Evolutionary conservation across 2,329 filamentous ascomycete genomes (phyloP).

Genomic region (Penicillium psychrosexuale): DNA sequence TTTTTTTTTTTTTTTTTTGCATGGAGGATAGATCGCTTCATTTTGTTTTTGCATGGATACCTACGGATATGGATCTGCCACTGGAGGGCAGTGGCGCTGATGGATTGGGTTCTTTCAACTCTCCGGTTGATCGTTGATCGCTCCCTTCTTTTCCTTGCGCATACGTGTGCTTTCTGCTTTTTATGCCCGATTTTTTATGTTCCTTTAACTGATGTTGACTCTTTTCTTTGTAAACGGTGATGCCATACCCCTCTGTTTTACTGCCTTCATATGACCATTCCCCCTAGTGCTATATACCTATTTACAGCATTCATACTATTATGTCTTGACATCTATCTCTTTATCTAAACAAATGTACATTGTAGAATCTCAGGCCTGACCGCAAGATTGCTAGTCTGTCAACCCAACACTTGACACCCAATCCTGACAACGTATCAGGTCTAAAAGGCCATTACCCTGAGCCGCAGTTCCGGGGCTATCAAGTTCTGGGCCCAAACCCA

Average conservation of each 20-base stretch:
- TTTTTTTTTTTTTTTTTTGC: slow-evolving; percentile 6
- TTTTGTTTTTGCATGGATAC: slow-evolving; percentile 23
- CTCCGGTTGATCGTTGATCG: slow-evolving; percentile 19
- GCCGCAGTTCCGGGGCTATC: slow-evolving; percentile 1
- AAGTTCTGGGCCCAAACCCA: not conserved
- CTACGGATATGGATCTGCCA: slow-evolving; percentile 24
- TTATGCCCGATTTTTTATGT: slow-evolving; percentile 4
- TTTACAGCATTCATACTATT: slow-evolving; percentile 3
- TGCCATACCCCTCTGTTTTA: slow-evolving; percentile 11
- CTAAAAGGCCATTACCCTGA: not conserved
- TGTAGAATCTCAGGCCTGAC: not conserved
- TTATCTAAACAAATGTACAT: no score
- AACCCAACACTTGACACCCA: not conserved
- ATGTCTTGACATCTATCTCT: not conserved
- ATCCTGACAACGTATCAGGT: not conserved
- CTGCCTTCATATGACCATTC: slow-evolving; percentile 3
- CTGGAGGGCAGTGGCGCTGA: slow-evolving; percentile 26
- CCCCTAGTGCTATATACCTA: slow-evolving; percentile 6
- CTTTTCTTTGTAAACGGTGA: slow-evolving; percentile 4
- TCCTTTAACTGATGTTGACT: slow-evolving; percentile 2
- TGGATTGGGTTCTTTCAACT: slow-evolving; percentile 14
- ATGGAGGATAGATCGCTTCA: slow-evolving; percentile 19
- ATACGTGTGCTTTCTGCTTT: slow-evolving; percentile 10
- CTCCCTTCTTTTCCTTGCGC: slow-evolving; percentile 13
- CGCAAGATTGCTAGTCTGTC: not conserved